A percentile compares a stretch with the other conserved stretches of the same genome.
These are phyloP conservation scores for Auriscalpium microsporum DNA, from an alignment of 768 basidiomycete species.

Conservation along the genomic window DNA sequence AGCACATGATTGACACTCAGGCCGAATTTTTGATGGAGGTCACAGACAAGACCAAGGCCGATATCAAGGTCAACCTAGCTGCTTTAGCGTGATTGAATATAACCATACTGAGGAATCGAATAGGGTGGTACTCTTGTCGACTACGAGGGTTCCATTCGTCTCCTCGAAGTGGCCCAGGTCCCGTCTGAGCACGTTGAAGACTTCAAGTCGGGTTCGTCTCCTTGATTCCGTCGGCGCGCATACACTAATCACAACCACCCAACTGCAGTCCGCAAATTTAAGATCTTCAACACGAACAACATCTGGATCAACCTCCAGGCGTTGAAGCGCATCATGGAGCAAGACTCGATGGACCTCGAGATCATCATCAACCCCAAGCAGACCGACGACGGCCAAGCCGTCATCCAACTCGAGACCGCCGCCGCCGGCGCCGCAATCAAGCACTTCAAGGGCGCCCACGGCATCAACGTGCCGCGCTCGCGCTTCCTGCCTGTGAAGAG, in stretches of 20 bases:
- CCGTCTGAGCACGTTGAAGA: slow-evolving; percentile 65
- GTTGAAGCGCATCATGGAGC: slow-evolving; percentile 68
- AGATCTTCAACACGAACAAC: slow-evolving; percentile 73
- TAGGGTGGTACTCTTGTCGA: slow-evolving; percentile 60
- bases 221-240: neutral
- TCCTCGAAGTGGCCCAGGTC: slow-evolving; percentile 74
- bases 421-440: slow-evolving; percentile 72
- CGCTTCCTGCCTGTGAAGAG: slow-evolving; percentile 64
- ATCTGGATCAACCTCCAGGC: slow-evolving; percentile 50
- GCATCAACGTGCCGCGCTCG: slow-evolving; percentile 64
- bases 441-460: slow-evolving; percentile 57
- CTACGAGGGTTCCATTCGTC: slow-evolving; percentile 55
- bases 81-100: no score
- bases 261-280: slow-evolving; percentile 56
- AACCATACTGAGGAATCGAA: neutral
- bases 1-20: slow-evolving; percentile 55
- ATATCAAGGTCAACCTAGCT: slow-evolving; percentile 40
- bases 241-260: no score
- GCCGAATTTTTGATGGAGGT: slow-evolving; percentile 71
- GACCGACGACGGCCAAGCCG: slow-evolving; percentile 59
- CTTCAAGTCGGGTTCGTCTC: slow-evolving; percentile 44
- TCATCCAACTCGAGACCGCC: slow-evolving; percentile 74
- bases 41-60: slow-evolving; percentile 78
- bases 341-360: slow-evolving; percentile 61
- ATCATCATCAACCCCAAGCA: slow-evolving; percentile 73